Conservation (phyloP, 2,329 filamentous ascomycete genomes). For the Huntiella decipiens region DNA sequence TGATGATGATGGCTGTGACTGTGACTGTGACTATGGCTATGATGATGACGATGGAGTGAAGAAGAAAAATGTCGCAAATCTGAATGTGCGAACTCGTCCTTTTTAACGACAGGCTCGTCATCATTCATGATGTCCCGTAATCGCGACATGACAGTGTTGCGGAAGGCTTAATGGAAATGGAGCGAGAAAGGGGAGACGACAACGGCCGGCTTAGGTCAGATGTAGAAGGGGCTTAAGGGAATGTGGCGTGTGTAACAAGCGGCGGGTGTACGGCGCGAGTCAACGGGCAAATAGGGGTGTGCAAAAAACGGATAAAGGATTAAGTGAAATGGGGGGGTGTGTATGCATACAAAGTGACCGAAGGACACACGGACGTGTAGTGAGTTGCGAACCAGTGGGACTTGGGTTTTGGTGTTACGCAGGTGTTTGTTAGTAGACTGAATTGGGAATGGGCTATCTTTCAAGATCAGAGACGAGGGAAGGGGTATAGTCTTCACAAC, state of each 20-base stretch:
- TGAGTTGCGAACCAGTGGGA: no score
- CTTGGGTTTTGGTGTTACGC: no score
- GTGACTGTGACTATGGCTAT: neutral
- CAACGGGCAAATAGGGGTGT: neutral
- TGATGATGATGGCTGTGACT: constrained; percentile 2
- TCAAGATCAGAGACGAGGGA: no score
- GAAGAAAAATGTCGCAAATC: constrained; percentile 1
- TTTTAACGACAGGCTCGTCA: constrained; percentile 7
- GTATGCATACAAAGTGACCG: no score
- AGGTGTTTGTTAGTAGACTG: no score
- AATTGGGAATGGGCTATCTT: no score
- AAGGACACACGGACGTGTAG: no score
- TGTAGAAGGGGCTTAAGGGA: constrained; percentile 1
- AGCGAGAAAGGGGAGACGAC: constrained; percentile 1
- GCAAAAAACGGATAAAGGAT: no score
- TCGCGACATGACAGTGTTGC: constrained; percentile 6
- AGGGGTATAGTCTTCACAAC: no score
- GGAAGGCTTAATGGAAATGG: neutral
- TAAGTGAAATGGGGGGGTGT: no score
- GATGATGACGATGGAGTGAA: constrained; percentile 3
- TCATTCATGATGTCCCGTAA: constrained; percentile 11
- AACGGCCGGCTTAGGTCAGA: neutral
- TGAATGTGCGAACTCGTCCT: constrained; percentile 6
- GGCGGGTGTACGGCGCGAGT: constrained; percentile 1
- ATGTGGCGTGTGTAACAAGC: neutral